These are phyloP conservation scores for Baeospora myosura DNA, from an alignment of 1,284 basidiomycete species.

Conservation along the genomic window DNA sequence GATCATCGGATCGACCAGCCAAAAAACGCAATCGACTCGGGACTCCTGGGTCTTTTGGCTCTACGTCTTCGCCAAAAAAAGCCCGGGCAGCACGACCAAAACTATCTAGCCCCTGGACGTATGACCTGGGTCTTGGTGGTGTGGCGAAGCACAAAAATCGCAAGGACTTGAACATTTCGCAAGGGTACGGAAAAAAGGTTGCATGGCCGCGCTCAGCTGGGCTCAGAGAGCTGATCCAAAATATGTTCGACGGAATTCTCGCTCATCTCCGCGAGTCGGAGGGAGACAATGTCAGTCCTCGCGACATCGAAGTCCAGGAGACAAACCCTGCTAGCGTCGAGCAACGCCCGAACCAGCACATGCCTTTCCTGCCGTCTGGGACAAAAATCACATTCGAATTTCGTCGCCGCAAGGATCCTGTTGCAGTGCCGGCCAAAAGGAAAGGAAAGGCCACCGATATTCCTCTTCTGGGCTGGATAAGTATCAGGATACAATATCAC, in stretches of 20 bases:
- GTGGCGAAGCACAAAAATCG: neutral
- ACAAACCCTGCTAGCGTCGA: too few species aligned
- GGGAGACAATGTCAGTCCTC: too few species aligned
- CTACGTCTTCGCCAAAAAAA: too few species aligned
- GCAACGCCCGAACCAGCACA: too few species aligned
- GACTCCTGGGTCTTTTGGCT: too few species aligned
- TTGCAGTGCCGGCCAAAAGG: too few species aligned
- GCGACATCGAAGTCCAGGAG: too few species aligned
- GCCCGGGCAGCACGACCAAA: too few species aligned
- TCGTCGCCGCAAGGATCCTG: neutral
- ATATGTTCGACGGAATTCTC: neutral
- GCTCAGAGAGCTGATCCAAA: neutral
- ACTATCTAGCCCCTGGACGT: too few species aligned
- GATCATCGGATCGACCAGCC: too few species aligned
- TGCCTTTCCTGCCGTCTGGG: neutral
- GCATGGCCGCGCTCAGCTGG: conserved; percentile 1
- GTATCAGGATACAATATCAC: neutral
- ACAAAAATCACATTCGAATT: neutral
- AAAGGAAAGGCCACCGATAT: too few species aligned
- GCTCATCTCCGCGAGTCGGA: neutral
- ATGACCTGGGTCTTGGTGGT: neutral
- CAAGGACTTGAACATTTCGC: conserved; percentile 3
- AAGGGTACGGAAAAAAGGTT: neutral
- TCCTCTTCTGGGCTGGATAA: neutral
- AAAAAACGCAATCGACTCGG: too few species aligned